Conservation (phyloP, 1,284 basidiomycete species). For the Tranzscheliella williamsii region DNA sequence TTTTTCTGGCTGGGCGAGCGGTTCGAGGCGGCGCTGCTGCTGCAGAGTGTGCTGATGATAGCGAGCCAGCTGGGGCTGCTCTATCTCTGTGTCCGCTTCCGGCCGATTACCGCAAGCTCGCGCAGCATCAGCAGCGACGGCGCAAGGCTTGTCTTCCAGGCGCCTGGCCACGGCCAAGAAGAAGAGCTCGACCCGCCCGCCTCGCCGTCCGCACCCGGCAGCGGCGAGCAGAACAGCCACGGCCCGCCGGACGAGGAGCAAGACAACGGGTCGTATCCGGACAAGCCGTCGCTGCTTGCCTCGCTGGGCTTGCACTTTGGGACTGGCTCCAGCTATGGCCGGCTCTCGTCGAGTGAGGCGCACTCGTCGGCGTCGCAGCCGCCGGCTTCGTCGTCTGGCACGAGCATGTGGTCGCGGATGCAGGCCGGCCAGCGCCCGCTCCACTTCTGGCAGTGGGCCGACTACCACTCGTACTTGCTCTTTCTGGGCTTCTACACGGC, state of each 20-base stretch:
- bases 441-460: slow-evolving; percentile 82
- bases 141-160: slow-evolving; percentile 27
- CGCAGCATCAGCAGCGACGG: slow-evolving; percentile 30
- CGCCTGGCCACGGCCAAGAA: neutral
- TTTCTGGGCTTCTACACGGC: slow-evolving; percentile 75
- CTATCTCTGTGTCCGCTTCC: slow-evolving; percentile 64
- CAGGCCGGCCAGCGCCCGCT: slow-evolving; percentile 64
- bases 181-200: neutral
- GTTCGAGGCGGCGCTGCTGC: slow-evolving; percentile 72
- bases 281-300: slow-evolving; percentile 36
- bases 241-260: neutral
- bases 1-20: slow-evolving; percentile 77
- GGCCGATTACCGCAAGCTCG: slow-evolving; percentile 40
- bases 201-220: neutral
- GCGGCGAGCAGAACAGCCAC: neutral
- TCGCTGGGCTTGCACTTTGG: slow-evolving; percentile 17
- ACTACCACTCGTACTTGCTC: slow-evolving; percentile 73
- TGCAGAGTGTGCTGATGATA: slow-evolving; percentile 62
- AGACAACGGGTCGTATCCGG: slow-evolving; percentile 13
- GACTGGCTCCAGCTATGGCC: slow-evolving; percentile 8
- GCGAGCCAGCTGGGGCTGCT: slow-evolving; percentile 64
- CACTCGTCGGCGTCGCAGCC: slow-evolving; percentile 2
- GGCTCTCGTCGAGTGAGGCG: slow-evolving; percentile 8
- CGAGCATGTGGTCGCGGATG: neutral
- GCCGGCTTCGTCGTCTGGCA: neutral